Evolutionary conservation across 345 rosid species (phyloP), one percentile per base, ranked within the genome.

Genomic region (Geranium rotundifolium): DNA sequence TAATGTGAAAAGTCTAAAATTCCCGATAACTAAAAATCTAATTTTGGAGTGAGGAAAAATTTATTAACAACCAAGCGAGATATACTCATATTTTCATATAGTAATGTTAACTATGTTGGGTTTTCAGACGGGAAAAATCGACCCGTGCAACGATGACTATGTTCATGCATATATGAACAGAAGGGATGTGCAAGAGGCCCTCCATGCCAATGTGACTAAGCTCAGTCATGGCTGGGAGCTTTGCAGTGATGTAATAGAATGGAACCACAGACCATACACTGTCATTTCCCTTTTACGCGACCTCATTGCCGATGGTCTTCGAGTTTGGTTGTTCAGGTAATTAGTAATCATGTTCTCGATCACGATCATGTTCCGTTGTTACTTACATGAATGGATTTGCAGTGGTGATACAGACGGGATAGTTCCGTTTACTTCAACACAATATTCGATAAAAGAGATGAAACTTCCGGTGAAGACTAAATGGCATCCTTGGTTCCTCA

Each of bases 371-470:
- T 23, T 23, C 27, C 27, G 1, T 23, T 23, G 27, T 23, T 23
- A 23, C 27, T 23, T 23, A 23, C 27, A 23, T 23, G 27, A 23
- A 23, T 23, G 27, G 27, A 23, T 23, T 17, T 75, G 81, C 81
- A 91, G 97, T 65, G 98, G 97, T 12, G 97, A 92, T 61, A 80
- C 17, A 3, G 97, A 92, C 68, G 98, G 86, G 64, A 78, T 93
- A 63, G 78, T 92, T 4, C 98, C 96, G 0, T 83, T 92, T 7
- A 87, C 91, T 16, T 92, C 98, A 9, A 85, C 97, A 57, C 68
- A 74, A 60, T 82, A 81, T 70, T 89, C 97, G 18, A 81, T 89
- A 19, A 63, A 78, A 10, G 60, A 18, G 63, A 83, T 89, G 97
- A 80, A 78, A 7, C 84, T 87, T 59, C n/a, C 81, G 87, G 71